Conservation (phyloP, 192 early-diverging fungal genomes). For the Coemansia umbellata region DNA sequence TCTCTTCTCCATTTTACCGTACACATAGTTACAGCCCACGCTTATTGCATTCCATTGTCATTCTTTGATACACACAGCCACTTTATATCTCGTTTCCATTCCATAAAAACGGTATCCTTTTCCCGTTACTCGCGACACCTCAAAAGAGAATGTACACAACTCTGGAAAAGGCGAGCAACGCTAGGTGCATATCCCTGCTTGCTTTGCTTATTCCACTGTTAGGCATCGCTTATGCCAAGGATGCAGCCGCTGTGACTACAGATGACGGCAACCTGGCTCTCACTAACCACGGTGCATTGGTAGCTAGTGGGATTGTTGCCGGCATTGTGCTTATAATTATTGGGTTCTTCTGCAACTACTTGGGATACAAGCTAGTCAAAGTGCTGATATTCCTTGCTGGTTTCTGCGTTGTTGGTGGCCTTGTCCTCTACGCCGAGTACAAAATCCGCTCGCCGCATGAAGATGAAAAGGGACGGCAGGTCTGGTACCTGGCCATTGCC, state of each 20-base stretch:
- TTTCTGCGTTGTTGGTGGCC: conserved; percentile 62
- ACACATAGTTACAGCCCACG: no score
- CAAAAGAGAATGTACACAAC: conserved; percentile 2
- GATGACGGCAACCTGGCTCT: conserved; percentile 37
- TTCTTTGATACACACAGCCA: no score
- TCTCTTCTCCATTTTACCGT: no score
- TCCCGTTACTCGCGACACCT: no score
- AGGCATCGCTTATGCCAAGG: conserved; percentile 14
- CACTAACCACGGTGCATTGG: conserved; percentile 24
- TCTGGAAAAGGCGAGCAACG: background rate
- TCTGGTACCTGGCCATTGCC: conserved; percentile 56
- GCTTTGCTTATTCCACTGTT: conserved; percentile 22
- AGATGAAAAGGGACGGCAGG: conserved; percentile 33
- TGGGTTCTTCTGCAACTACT: conserved; percentile 65
- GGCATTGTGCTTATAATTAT: conserved; percentile 61
- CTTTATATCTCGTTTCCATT: no score
- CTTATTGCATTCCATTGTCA: no score
- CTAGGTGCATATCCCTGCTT: conserved; percentile 1
- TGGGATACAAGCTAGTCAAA: conserved; percentile 63
- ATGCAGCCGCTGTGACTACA: conserved; percentile 12
- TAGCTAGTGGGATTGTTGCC: conserved; percentile 49
- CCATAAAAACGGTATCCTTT: background rate
- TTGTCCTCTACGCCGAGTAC: conserved; percentile 36
- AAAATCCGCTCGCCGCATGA: conserved; percentile 43
- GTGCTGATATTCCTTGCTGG: conserved; percentile 75